Evolutionary conservation across 164 flowering plant species (phyloP), one percentile per base, ranked within the genome.

Genomic region (Houttuynia cordata): DNA sequence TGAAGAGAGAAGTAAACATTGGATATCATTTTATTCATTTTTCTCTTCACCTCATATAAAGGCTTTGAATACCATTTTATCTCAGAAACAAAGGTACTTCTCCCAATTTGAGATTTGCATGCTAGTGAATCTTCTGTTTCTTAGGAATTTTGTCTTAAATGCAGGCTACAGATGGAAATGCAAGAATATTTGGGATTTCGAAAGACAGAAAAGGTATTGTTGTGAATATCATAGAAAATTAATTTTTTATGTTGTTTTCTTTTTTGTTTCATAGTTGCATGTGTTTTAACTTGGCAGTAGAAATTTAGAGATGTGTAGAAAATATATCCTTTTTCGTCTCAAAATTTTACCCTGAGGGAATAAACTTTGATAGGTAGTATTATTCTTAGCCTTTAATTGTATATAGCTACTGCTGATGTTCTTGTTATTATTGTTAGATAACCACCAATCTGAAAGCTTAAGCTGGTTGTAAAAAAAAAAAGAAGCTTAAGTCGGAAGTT

Each of bases 131-230:
- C 12, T 10, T 14, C 21, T 10, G 67, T 59, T 61, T 7, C 53
- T 62, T 60, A 53, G 24, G 49, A 20, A n/a, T 37, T 66, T 41
- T 63, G 19, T 57, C 14, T 30, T 64, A 40, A 37, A 76, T 78
- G 56, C 79, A 93, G 98, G 85, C 73, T 93, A 68, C 94, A 80
- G 68, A 72, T 42, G 50, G 98, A 82, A 78, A 74, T 93, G 87
- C 81, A 65, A 61, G 67, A 18, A 42, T 93, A 79, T 77, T 75
- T 87, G 74, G 66, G 75, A 15, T 58, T 81, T 56, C 73, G 88
- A 10, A 80, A 61, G 64, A 70, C 74, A 74, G 74, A 70, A 52
- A 83, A 92, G 98, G 96, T 87, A 75, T 34, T 24, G 10, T 55
- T 42, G 2, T 10, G 49, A 12, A 14, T 42, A 42, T 42, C 17